These are phyloP conservation scores for Pyrenophora graminea DNA, from an alignment of 2,329 filamentous ascomycete species.

Conservation along the genomic window DNA sequence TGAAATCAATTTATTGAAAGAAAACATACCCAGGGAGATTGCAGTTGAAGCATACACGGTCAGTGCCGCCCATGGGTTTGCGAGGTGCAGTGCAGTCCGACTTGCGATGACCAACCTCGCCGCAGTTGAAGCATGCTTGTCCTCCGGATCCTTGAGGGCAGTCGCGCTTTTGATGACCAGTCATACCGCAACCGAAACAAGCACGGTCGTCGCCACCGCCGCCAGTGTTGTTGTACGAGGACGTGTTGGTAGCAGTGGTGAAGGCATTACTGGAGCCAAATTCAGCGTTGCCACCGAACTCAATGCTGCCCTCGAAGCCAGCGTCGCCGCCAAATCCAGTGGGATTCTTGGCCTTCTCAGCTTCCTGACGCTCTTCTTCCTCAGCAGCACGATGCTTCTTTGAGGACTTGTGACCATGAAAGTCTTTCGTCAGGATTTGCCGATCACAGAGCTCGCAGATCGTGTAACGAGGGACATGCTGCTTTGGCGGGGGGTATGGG, in stretches of 20 bases:
- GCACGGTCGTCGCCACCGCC: conserved; percentile 22
- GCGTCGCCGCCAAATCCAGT: conserved; percentile 12
- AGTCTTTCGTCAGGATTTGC: conserved; percentile 37
- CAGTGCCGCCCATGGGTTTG: conserved; percentile 12
- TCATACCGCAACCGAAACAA: conserved; percentile 31
- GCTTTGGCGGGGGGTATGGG: conserved; percentile 33
- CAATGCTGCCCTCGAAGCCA: conserved; percentile 11
- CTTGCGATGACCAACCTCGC: conserved; percentile 27
- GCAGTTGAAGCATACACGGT: conserved; percentile 38
- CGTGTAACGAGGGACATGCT: conserved; percentile 22
- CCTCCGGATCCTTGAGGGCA: conserved; percentile 22
- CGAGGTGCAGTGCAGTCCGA: conserved; percentile 18
- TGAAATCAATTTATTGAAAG: background rate
- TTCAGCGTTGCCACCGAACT: conserved; percentile 36
- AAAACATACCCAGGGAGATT: conserved; percentile 28
- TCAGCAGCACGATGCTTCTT: conserved; percentile 39
- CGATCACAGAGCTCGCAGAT: conserved; percentile 42
- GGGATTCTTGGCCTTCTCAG: conserved; percentile 6
- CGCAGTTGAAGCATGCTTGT: conserved; percentile 33
- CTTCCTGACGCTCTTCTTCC: conserved; percentile 23
- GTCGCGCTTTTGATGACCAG: conserved; percentile 29
- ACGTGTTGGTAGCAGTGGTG: conserved; percentile 45
- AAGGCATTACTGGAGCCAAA: conserved; percentile 45
- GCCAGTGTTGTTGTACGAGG: conserved; percentile 9
- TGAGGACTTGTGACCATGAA: conserved; percentile 36